Evolutionary conservation across 805 yeast species (phyloP), one percentile per base, ranked within the genome.

Genomic region (Candida odintsovae): DNA sequence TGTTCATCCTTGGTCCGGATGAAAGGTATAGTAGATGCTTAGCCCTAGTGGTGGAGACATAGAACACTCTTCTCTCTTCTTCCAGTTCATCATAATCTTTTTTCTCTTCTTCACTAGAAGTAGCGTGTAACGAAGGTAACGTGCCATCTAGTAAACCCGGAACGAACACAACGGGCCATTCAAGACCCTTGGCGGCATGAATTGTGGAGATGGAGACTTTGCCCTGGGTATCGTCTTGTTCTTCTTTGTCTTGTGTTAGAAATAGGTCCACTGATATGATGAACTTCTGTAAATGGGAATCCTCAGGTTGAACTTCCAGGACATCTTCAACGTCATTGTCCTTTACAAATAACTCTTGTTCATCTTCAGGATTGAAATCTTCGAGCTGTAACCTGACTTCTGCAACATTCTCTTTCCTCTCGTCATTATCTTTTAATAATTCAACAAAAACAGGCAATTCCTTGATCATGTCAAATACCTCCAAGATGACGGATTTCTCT

Each of bases 101-200:
- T 33, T 61, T 58, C 3, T 52, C 56, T 21, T 53, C 58, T 35
- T 58, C 54, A 22, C 59, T 51, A 22, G 60, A 64, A 0, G 57
- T 63, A 0, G 78, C 78, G 57, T 73, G 75, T 2, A 63, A 56
- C 4, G 83, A 78, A 0, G 96, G 96, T 12, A 87, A 66, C 13
- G 77, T 63, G 1, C 85, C 83, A 41, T 85, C 87, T 28, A 76
- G 70, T 16, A 86, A 65, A 0, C 87, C 84, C 0, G 95, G 89
- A 12, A 88, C 76, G 59, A 88, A 87, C 0, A 92, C 97, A 13
- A 87, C 78, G 0, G 96, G 92, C 97, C 98, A 92, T 61, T 92
- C 99, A 2, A 90, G 70, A 1, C 99, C 99, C 62, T 92, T 92
- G 1, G 97, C 81, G 0, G 90, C 88, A 61, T 92, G 99, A 12